phyloP scores from a whole-genome alignment of 306 rosid genomes.

The Cotoneaster glaucophyllus region DNA sequence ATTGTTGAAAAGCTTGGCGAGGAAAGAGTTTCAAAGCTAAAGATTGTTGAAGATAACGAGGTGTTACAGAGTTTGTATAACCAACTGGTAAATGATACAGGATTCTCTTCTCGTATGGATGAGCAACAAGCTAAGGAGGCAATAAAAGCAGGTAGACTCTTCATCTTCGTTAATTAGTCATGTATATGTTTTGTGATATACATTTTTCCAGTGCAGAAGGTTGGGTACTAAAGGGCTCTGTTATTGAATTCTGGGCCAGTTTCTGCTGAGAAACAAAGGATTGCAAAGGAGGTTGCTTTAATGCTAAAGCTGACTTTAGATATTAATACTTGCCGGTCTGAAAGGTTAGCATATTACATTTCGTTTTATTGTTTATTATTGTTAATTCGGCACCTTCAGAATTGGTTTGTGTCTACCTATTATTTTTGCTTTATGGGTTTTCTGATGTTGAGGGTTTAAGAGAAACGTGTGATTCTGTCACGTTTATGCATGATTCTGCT shows the following conservation, averaged over 20 bases:
- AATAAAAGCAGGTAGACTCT: conserved; percentile 57
- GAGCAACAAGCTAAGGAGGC: conserved; percentile 73
- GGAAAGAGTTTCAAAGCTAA: conserved; percentile 63
- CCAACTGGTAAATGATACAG: conserved; percentile 42
- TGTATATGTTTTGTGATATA: conserved; percentile 14
- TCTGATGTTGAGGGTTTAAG: background rate
- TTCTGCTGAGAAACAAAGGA: conserved; percentile 77
- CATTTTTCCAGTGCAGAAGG: conserved; percentile 15
- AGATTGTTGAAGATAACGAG: conserved; percentile 61
- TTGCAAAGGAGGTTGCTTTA: conserved; percentile 85
- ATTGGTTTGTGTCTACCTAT: background rate
- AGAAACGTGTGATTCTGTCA: background rate
- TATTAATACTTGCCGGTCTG: conserved; percentile 58
- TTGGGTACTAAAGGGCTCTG: conserved; percentile 24
- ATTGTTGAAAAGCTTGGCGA: conserved; percentile 68
- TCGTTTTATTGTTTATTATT: background rate
- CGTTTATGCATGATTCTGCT: background rate
- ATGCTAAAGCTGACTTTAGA: conserved; percentile 75
- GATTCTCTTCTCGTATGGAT: conserved; percentile 51
- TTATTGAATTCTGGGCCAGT: conserved; percentile 41
- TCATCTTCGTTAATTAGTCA: conserved; percentile 15
- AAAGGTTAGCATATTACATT: conserved; percentile 47
- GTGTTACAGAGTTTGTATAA: conserved; percentile 67
- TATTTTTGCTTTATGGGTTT: background rate
- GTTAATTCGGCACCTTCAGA: background rate